Conservation (phyloP, 202 grass and related monocot species). For the Saccharum hybrid region DNA sequence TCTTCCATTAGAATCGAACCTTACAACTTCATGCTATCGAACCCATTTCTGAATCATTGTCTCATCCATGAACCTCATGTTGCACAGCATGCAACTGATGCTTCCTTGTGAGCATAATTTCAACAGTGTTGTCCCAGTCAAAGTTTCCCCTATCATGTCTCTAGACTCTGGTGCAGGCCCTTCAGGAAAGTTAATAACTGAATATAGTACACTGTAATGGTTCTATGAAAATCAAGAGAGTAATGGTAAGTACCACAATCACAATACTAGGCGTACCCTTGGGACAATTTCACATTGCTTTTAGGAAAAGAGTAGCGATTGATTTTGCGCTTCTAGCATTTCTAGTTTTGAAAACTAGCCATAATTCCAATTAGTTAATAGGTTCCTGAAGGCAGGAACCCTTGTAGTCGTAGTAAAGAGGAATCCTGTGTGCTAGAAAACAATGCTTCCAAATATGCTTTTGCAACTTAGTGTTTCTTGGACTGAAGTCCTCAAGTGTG, state of each 20-base stretch:
- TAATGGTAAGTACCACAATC: background rate
- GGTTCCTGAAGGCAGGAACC: background rate
- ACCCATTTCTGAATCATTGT: background rate
- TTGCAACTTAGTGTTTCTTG: background rate
- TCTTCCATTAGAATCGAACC: background rate
- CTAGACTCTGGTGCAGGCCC: slow-evolving; percentile 5
- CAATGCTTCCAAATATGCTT: slow-evolving; percentile 1
- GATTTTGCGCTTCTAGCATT: background rate
- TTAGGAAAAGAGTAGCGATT: background rate
- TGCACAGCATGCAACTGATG: slow-evolving; percentile 17
- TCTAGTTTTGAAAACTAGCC: background rate
- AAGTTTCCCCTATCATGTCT: background rate
- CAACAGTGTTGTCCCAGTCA: background rate
- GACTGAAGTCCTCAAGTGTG: background rate
- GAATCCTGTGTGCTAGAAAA: background rate
- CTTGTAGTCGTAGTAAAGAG: background rate
- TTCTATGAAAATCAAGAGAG: background rate
- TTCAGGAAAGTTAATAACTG: background rate
- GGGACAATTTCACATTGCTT: background rate
- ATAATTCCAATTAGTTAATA: background rate
- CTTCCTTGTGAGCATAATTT: slow-evolving; percentile 3
- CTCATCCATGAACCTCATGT: slow-evolving; percentile 7
- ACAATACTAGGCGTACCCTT: background rate
- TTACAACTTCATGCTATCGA: background rate
- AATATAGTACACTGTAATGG: background rate